Evolutionary conservation across 305 asterid species (phyloP), one percentile per base, ranked within the genome.

Genomic region (Fraxinus paxiana): DNA sequence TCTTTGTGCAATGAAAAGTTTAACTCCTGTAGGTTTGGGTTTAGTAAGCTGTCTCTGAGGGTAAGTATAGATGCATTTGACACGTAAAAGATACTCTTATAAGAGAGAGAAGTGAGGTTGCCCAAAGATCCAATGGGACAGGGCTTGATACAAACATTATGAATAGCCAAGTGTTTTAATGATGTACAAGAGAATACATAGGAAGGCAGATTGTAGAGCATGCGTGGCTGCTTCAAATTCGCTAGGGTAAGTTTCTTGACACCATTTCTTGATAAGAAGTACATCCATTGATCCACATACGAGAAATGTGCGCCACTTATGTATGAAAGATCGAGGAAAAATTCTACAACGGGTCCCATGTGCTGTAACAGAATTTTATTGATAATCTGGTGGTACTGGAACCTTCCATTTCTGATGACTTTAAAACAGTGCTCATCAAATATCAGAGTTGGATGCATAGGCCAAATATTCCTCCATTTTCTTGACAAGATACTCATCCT

Each of bases 221-320:
- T 37, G 43, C 12, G 43, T 8, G 31, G 15, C 28, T 18, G 17
- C 28, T 3, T 10, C 8, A 17, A 79, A 26, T 76, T 17, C 72
- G 46, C 38, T 13, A 80, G 46, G 12, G 41, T 76, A 18, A 79
- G 56, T 24, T 75, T 31, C 34, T 54, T 35, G 9, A 75, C 6
- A 17, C 63, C 56, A 71, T 54, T 75, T 61, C 48, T 69, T 13
- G 78, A 46, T 38, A 83, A 38, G 38, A 61, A 18, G 6, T 37
- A 43, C 4, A 79, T 34, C 83, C 83, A 83, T 4, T 1, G 41
- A 76, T 79, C 86, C 48, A 79, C 43, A 5, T 75, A 54, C 1
- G 18, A 34, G 37, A 34, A 34, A 34, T 34, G 37, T 51, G 26
- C 0, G 13, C n/a, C 9, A 33, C 8, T 24, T 18, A 54, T 41